Conservation (phyloP, 2,329 filamentous ascomycete genomes). For the Arthrobotrys megalospora region DNA sequence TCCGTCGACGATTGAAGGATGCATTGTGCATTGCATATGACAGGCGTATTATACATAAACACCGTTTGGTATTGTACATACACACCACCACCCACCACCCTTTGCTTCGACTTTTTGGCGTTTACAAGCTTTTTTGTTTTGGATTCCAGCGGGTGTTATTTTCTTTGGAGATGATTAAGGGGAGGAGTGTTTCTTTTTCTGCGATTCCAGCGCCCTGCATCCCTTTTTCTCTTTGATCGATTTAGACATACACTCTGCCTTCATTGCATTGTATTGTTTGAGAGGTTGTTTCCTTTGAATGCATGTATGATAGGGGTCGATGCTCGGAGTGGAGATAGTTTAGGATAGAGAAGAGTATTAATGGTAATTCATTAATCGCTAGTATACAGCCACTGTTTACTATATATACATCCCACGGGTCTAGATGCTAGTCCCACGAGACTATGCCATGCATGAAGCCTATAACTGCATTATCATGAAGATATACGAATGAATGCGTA, state of each 20-base stretch:
- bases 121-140: slow-evolving; percentile 23
- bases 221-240: slow-evolving; percentile 16
- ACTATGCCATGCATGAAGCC: too few species aligned
- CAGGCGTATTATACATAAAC: slow-evolving; percentile 2
- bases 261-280: slow-evolving; percentile 4
- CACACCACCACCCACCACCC: not conserved
- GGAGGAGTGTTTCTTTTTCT: slow-evolving; percentile 3
- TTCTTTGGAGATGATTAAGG: not conserved
- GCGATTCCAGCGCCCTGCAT: slow-evolving; percentile 23
- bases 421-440: too few species aligned
- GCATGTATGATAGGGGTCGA: not conserved
- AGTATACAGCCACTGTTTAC: not conserved
- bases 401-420: too few species aligned
- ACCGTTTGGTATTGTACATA: slow-evolving; percentile 4
- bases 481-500: too few species aligned
- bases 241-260: slow-evolving; percentile 32
- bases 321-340: not conserved
- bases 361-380: slow-evolving; percentile 17
- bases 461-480: too few species aligned
- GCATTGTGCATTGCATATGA: slow-evolving; percentile 16
- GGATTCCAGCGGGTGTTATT: slow-evolving; percentile 20
- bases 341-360: slow-evolving; percentile 1
- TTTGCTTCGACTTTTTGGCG: slow-evolving; percentile 17
- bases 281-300: slow-evolving; percentile 21
- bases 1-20: too few species aligned